Base-by-base conservation (phyloP, 2,329 filamentous ascomycete species). In the Aspergillus sp. region DNA sequence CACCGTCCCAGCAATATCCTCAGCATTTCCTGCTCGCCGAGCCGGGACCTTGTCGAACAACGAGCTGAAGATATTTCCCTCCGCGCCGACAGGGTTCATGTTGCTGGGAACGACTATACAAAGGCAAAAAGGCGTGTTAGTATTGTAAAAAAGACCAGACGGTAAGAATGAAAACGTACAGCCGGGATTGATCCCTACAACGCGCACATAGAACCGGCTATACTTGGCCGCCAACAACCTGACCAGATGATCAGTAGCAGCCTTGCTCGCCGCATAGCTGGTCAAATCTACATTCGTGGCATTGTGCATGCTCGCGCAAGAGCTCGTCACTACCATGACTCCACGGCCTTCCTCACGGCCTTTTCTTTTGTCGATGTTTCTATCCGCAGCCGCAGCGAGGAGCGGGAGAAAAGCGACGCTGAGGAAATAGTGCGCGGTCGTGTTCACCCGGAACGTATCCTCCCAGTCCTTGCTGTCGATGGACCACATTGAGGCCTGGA, bases 251-350 rank as follows among this genome's bases (percentile, higher is more conserved):
- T 83, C 80, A 1, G 80, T 81, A 0, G 79, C 80, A 1, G 80
- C 80, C 61, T 83, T 83, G 60, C 78, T 82, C 0, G 76, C 66
- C 0, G 80, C 80, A 58, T 83, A 83, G 61, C 77, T 80, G 5
- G 79, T 82, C 64, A 83, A 67, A 58, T 83, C 80, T 3, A 83
- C 72, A 60, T 83, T 83, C 1, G 80, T 83, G 1, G 66, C 76
- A 64, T 81, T 82, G 57, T 82, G 80, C 74, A 82, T 78, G 63
- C 79, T 81, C 2, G 80, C 80, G 62, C 80, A 83, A 2, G 76
- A 80, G 62, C 80, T 82, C 4, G 79, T 82, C 4, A 83, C 68
- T 4, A 82, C 69, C 15, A 81, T 68, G 0, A 76, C 77, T 0
- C 80, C 80, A 6, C 80, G 70, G 7, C 80, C 80, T 24, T 76